These are phyloP conservation scores for Botrytis aclada DNA, from an alignment of 2,329 filamentous ascomycete species.

Conservation along the genomic window DNA sequence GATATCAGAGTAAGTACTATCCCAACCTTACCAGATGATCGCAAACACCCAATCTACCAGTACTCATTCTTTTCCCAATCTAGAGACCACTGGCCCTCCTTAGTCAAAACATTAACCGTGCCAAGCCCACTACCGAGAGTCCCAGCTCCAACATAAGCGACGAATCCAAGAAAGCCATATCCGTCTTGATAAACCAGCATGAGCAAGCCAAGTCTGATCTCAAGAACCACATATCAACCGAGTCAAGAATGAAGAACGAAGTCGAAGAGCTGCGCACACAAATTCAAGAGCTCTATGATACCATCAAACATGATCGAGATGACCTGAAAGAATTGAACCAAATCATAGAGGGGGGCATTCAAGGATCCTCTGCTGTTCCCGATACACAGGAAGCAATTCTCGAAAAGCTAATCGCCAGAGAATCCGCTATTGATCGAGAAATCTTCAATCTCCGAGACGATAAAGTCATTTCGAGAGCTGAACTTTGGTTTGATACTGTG, in stretches of 20 bases:
- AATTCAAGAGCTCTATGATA: neutral
- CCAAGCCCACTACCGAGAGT: neutral
- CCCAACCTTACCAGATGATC: neutral
- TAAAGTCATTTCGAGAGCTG: neutral
- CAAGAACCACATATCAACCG: neutral
- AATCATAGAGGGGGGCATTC: neutral
- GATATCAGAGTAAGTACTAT: neutral
- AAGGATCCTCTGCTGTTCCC: neutral
- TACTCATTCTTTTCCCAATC: neutral
- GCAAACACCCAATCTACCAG: neutral
- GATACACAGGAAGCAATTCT: conserved; percentile 1
- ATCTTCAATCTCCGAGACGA: neutral
- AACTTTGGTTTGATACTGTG: neutral
- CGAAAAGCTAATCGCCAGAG: neutral
- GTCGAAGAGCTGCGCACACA: neutral
- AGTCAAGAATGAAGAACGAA: neutral
- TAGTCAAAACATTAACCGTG: neutral
- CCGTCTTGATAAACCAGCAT: neutral
- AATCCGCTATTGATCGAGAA: neutral
- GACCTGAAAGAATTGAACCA: neutral
- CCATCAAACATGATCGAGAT: neutral
- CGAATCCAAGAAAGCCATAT: conserved; percentile 3
- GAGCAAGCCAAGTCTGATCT: neutral
- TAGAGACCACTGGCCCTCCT: neutral
- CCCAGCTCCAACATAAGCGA: neutral